Conservation (phyloP, 352 stramenopile genomes). For the Lagenidium giganteum region DNA sequence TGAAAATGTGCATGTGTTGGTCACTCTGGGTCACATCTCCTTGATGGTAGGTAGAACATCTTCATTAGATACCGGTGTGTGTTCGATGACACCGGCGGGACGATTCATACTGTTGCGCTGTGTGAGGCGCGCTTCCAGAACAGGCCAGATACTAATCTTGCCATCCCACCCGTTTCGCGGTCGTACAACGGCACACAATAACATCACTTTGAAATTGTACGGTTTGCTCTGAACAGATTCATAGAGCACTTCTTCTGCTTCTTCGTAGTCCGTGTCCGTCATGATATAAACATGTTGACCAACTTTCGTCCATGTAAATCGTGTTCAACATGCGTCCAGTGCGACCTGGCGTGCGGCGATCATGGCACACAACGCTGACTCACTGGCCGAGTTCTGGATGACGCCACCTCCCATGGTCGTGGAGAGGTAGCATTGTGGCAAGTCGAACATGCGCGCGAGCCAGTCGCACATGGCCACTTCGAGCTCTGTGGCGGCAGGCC, state of each 20-base stretch:
- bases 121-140: neutral
- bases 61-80: no score
- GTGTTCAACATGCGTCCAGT: no score
- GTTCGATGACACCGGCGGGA: neutral
- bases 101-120: neutral
- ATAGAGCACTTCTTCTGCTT: slow-evolving; percentile 16
- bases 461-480: slow-evolving; percentile 71
- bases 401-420: slow-evolving; percentile 51
- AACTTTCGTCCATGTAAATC: slow-evolving; percentile 23
- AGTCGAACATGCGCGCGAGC: slow-evolving; percentile 43
- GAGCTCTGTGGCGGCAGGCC: slow-evolving; percentile 57
- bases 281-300: slow-evolving; percentile 24
- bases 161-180: slow-evolving; percentile 6
- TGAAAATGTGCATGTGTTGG: neutral
- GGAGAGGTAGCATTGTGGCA: slow-evolving; percentile 53
- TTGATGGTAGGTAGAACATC: neutral
- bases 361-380: slow-evolving; percentile 46
- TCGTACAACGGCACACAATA: slow-evolving; percentile 1
- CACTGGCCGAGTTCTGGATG: slow-evolving; percentile 61
- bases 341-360: slow-evolving; percentile 32
- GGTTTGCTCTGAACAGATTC: neutral
- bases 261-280: slow-evolving; percentile 56
- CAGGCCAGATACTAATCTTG: slow-evolving; percentile 6
- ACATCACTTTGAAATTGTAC: slow-evolving; percentile 6
- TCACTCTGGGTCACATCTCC: neutral